These are phyloP conservation scores for Schizopora paradoxa DNA, from an alignment of 1,284 basidiomycete genomes.

Conservation along the genomic window DNA sequence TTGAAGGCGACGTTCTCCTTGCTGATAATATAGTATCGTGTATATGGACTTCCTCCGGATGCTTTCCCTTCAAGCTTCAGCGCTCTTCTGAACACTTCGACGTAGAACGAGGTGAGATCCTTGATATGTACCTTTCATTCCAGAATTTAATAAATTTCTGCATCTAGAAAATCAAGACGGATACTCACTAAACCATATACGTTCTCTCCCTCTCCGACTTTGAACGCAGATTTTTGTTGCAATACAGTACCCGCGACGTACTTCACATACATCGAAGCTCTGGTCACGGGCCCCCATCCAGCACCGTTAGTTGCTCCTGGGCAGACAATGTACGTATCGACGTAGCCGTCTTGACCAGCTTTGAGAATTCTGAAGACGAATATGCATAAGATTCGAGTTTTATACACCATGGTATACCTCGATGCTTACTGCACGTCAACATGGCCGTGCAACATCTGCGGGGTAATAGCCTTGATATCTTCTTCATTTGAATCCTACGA, in stretches of 20 bases:
- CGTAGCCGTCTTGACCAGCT: conserved; percentile 20
- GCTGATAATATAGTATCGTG: conserved; percentile 4
- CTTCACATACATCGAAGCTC: conserved; percentile 5
- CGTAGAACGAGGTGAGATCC: conserved; percentile 5
- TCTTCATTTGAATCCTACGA: conserved; percentile 19
- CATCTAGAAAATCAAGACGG: not conserved
- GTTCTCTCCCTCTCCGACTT: conserved; percentile 22
- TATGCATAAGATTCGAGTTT: not conserved
- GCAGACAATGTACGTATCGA: conserved; percentile 19
- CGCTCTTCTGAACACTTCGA: not conserved
- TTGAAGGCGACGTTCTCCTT: too few relatives aligned
- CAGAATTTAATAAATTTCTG: not conserved
- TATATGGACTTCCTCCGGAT: conserved; percentile 1
- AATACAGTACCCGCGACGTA: not conserved
- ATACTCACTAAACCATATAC: conserved; percentile 16
- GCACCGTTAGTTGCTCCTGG: conserved; percentile 16
- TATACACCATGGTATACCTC: not conserved
- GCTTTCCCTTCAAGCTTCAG: not conserved
- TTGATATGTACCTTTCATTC: conserved; percentile 4
- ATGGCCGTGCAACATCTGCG: conserved; percentile 15
- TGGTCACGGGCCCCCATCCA: conserved; percentile 18
- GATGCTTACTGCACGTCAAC: conserved; percentile 18
- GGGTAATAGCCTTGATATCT: conserved; percentile 17
- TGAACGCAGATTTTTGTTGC: conserved; percentile 14
- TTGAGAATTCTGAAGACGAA: conserved; percentile 18